A percentile compares a stretch with the other conserved stretches of the same genome.
These are phyloP conservation scores for Cryptococcus neoformans DNA, from an alignment of 1,284 basidiomycete species.

Conservation along the genomic window DNA sequence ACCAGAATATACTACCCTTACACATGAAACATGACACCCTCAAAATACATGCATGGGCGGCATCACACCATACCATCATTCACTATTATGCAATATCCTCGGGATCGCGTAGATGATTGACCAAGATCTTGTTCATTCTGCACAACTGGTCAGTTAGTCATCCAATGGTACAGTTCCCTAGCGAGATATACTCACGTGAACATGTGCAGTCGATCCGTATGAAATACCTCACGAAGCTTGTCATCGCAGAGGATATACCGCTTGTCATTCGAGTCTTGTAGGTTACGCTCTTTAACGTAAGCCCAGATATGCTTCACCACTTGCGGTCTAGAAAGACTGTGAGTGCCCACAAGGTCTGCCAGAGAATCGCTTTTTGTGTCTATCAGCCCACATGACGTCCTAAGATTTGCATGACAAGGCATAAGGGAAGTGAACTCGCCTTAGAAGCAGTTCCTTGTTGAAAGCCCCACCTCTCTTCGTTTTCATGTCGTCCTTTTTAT, in stretches of 20 bases:
- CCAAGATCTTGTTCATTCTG: conserved; percentile 49
- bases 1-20: neutral
- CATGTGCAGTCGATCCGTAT: conserved; percentile 52
- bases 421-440: conserved; percentile 23
- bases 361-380: conserved; percentile 32
- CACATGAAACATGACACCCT: neutral
- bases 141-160: neutral
- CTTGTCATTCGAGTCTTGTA: conserved; percentile 54
- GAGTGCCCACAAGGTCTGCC: conserved; percentile 32
- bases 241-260: conserved; percentile 54
- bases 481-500: conserved; percentile 22
- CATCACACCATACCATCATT: no score
- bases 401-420: no score
- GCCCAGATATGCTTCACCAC: conserved; percentile 56
- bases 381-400: no score
- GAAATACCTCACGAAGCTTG: conserved; percentile 50
- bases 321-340: conserved; percentile 50
- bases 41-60: neutral
- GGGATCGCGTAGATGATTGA: conserved; percentile 37
- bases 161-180: neutral
- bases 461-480: conserved; percentile 40
- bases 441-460: conserved; percentile 48
- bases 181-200: conserved; percentile 39
- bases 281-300: conserved; percentile 53
- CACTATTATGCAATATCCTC: conserved; percentile 26